A percentile compares a stretch with the other conserved stretches of the same genome.
Conservation (phyloP, 2,329 filamentous ascomycete genomes). For the Trichoderma cornu-damae region DNA sequence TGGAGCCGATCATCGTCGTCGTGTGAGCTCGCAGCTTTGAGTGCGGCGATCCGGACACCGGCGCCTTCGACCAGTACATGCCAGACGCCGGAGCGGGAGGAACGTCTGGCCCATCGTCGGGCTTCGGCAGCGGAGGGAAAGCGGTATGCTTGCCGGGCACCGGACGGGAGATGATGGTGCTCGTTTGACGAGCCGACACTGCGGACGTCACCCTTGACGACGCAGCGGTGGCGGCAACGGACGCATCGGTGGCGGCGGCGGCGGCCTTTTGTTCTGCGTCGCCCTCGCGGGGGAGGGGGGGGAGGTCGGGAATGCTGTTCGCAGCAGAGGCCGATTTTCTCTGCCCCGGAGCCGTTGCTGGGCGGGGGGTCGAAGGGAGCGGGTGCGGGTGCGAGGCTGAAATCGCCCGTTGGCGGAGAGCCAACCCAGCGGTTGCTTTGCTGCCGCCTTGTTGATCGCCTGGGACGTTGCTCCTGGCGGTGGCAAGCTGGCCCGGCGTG, state of each 20-base stretch:
- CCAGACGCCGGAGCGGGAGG: slow-evolving; percentile 59
- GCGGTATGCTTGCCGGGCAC: slow-evolving; percentile 41
- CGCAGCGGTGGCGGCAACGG: slow-evolving; percentile 13
- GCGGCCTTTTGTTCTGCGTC: slow-evolving; percentile 14
- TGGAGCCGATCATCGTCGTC: slow-evolving; percentile 60
- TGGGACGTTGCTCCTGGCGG: slow-evolving; percentile 48
- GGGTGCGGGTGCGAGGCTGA: slow-evolving; percentile 39
- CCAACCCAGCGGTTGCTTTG: slow-evolving; percentile 41
- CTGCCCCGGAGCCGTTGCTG: slow-evolving; percentile 23
- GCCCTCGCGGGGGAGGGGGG: slow-evolving; percentile 31
- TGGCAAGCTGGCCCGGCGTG: slow-evolving; percentile 56
- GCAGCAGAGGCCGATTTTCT: slow-evolving; percentile 28
- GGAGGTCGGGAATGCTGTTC: slow-evolving; percentile 33
- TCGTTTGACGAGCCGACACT: slow-evolving; percentile 20
- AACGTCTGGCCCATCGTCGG: slow-evolving; percentile 54
- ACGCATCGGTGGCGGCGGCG: slow-evolving; percentile 12
- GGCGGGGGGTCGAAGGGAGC: slow-evolving; percentile 27
- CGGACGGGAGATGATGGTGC: slow-evolving; percentile 25
- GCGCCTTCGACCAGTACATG: slow-evolving; percentile 68
- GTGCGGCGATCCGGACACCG: slow-evolving; percentile 57
- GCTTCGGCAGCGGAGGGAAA: slow-evolving; percentile 55
- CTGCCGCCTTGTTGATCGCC: slow-evolving; percentile 43
- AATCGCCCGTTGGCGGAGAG: slow-evolving; percentile 51
- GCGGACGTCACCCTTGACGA: slow-evolving; percentile 24
- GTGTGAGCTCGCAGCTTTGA: slow-evolving; percentile 62